Conservation (phyloP, 2,329 filamentous ascomycete species). For the Paracoccidioides brasiliensis region DNA sequence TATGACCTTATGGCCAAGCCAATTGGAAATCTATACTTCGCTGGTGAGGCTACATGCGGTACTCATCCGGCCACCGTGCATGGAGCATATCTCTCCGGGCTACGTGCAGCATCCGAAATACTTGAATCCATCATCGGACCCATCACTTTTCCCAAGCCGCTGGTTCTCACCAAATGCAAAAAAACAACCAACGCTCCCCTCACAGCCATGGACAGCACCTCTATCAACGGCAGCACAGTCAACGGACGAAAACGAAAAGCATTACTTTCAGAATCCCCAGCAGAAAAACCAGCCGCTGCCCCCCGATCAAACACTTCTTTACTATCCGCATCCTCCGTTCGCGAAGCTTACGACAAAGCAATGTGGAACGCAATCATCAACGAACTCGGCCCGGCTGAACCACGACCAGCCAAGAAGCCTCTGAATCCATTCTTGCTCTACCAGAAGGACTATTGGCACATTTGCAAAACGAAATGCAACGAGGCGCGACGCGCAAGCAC, state of each 20-base stretch:
- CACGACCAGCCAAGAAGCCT: slow-evolving; percentile 57
- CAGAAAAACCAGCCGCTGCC: slow-evolving; percentile 3
- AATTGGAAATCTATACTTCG: slow-evolving; percentile 83
- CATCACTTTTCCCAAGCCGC: slow-evolving; percentile 60
- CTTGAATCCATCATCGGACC: slow-evolving; percentile 68
- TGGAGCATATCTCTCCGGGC: slow-evolving; percentile 84
- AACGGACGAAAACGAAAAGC: slow-evolving; percentile 17
- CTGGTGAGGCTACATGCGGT: slow-evolving; percentile 89
- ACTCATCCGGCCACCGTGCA: slow-evolving; percentile 96
- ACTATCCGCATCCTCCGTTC: slow-evolving; percentile 19
- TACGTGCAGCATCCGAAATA: slow-evolving; percentile 79
- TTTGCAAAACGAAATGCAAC: slow-evolving; percentile 53
- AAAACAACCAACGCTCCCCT: slow-evolving; percentile 13
- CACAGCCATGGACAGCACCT: slow-evolving; percentile 13
- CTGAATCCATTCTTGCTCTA: slow-evolving; percentile 83
- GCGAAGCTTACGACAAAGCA: slow-evolving; percentile 43
- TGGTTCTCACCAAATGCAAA: slow-evolving; percentile 53
- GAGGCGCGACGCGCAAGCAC: slow-evolving; percentile 52
- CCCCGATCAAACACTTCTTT: slow-evolving; percentile 11
- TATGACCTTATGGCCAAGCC: slow-evolving; percentile 82
- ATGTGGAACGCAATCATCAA: slow-evolving; percentile 44
- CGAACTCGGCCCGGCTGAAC: slow-evolving; percentile 60
- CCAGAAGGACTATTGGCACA: slow-evolving; percentile 59
- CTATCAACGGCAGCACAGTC: slow-evolving; percentile 12
- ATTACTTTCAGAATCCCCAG: background rate